Evolutionary conservation across 2,329 filamentous ascomycete species (phyloP).

Genomic region (Colletotrichum eleusines): DNA sequence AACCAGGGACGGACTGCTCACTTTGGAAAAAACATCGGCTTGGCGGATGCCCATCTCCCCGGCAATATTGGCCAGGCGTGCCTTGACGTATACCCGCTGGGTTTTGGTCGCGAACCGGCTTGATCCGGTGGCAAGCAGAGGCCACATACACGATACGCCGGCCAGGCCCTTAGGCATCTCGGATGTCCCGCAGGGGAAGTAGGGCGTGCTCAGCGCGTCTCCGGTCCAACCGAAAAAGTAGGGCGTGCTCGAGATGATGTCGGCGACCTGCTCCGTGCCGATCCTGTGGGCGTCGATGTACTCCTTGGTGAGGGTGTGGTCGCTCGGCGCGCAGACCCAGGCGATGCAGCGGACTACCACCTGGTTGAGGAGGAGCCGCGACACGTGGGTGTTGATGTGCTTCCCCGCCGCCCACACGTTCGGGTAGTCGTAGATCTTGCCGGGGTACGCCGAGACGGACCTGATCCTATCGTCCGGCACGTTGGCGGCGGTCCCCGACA

Average conservation of each 20-base stretch:
- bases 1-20: not conserved
- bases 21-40: constrained; percentile 45
- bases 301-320: constrained; percentile 43
- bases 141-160: constrained; percentile 44
- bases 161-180: constrained; percentile 45
- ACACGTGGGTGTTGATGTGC: constrained; percentile 45
- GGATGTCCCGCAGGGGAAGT: constrained; percentile 45
- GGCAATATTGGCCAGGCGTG: constrained; percentile 42
- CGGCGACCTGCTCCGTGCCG: constrained; percentile 43
- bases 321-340: constrained; percentile 44
- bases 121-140: constrained; percentile 43
- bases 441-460: constrained; percentile 42
- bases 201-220: constrained; percentile 43
- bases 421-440: constrained; percentile 43
- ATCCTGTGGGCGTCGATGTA: constrained; percentile 43
- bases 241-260: constrained; percentile 44
- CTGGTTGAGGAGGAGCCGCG: constrained; percentile 43
- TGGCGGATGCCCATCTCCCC: constrained; percentile 46
- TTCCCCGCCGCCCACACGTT: constrained; percentile 46
- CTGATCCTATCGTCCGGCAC: constrained; percentile 41
- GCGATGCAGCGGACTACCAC: constrained; percentile 44
- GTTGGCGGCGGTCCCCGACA: constrained; percentile 41
- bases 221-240: constrained; percentile 46
- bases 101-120: constrained; percentile 43
- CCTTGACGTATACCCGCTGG: constrained; percentile 43